phyloP scores from a whole-genome alignment of 371 early-diverging fungal genomes.

The Nematocida minor region DNA sequence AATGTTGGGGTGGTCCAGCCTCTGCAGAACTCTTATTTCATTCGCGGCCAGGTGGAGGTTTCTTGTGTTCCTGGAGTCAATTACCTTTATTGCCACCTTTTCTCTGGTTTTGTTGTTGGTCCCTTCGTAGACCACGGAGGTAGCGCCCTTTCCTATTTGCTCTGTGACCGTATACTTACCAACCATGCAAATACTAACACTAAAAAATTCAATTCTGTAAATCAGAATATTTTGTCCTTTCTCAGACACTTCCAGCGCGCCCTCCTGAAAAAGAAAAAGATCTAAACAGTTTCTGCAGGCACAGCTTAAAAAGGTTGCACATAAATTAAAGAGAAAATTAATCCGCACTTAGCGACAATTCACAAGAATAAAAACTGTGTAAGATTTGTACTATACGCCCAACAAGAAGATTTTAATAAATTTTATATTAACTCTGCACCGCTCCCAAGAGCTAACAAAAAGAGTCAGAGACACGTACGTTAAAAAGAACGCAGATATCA shows the following conservation, averaged over 20 bases:
- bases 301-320: too few species aligned
- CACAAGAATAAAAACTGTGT: too few species aligned
- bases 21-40: slow-evolving; percentile 93
- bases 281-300: too few species aligned
- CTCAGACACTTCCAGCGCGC: too few species aligned
- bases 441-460: too few species aligned
- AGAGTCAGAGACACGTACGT: too few species aligned
- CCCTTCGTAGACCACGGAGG: slow-evolving; percentile 43
- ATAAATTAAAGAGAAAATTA: too few species aligned
- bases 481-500: too few species aligned
- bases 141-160: slow-evolving; percentile 51
- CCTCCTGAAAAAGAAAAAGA: too few species aligned
- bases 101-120: slow-evolving; percentile 15
- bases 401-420: too few species aligned
- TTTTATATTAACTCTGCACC: too few species aligned
- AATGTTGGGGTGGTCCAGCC: slow-evolving; percentile 88
- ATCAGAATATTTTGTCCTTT: not conserved
- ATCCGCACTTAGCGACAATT: not conserved
- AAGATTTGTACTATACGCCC: too few species aligned
- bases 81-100: slow-evolving; percentile 82
- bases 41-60: slow-evolving; percentile 78
- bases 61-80: slow-evolving; percentile 94
- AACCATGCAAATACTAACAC: not conserved
- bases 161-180: slow-evolving; percentile 44
- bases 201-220: slow-evolving; percentile 34